Base-by-base conservation (phyloP, 257 asterid species). In the Phtheirospermum japonicum region DNA sequence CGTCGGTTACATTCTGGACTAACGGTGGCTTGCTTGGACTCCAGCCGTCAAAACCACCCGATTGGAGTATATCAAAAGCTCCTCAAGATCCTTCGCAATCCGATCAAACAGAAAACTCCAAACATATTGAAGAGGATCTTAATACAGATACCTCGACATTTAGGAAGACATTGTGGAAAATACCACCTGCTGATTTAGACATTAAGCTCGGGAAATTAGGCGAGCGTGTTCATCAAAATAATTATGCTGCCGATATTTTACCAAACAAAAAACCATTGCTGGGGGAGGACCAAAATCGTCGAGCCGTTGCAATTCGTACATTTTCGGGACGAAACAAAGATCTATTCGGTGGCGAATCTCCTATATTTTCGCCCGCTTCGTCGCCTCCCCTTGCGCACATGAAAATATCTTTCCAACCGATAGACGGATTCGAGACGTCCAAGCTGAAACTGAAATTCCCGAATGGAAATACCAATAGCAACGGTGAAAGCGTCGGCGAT, bases 1-100 rank as follows among this genome's bases (percentile, higher is more conserved):
- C 74, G 68, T 57, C 95, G 59, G 80, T 76, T 65, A 74, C 80
- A 51, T 82, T 89, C 75, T 93, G 99, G 99, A 93, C 99, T 58
- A 93, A 93, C 70, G 99, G 99, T 75, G 80, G 96, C 67, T 79
- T 93, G 81, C 87, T 93, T 10, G 99, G 99, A 59, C 94, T 93
- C 50, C 84, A 82, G 83, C 99, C 99, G 13, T 89, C 97, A 68
- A 93, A 93, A 76, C 99, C 99, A 28, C 97, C 94, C 3, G 97
- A 83, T 77, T 82, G 10, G 75, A 78, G 85, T 67, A 54, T 62
- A 43, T 55, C 32, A 32, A 80, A 77, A 48, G 70, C 65, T 50
- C 68, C 76, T 66, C 82, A 70, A 60, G 81, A 66, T 69, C 53
- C 74, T 30, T 52, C 73, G 64, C 70, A 68, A 67, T 63, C 74